A percentile compares a stretch with the other conserved stretches of the same genome.
Evolutionary conservation across 768 basidiomycete genomes (phyloP).

Genomic region (Calvatia gigantea): DNA sequence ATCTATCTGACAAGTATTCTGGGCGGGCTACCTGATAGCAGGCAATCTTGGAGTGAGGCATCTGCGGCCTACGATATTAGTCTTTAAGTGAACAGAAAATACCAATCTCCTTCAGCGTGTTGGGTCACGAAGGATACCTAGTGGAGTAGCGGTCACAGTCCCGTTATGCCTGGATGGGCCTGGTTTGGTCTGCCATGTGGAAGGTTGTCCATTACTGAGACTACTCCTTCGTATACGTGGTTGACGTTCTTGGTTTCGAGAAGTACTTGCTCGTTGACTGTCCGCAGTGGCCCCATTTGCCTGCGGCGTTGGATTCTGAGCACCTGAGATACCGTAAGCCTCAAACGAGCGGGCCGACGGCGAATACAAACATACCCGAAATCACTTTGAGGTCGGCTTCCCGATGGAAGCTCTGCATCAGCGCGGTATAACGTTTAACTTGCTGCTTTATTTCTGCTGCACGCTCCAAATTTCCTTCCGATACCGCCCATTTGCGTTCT

Average conservation of each 20-base stretch:
- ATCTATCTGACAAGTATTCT: background rate
- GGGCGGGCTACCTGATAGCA: background rate
- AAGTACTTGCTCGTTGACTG: background rate
- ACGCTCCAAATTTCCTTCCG: constrained; percentile 71
- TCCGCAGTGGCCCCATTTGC: background rate
- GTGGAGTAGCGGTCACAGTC: background rate
- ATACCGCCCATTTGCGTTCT: constrained; percentile 83
- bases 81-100: background rate
- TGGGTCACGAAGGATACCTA: background rate
- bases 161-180: constrained; percentile 1
- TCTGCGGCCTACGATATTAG: background rate
- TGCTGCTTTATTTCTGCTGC: constrained; percentile 83
- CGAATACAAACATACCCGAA: constrained; percentile 44
- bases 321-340: background rate
- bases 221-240: constrained; percentile 6
- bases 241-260: background rate
- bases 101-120: background rate
- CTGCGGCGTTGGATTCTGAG: constrained; percentile 1
- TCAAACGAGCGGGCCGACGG: background rate
- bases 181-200: background rate
- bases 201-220: background rate
- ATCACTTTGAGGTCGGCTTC: constrained; percentile 71
- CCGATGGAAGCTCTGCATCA: constrained; percentile 77
- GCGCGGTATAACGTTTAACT: constrained; percentile 72
- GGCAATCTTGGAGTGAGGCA: background rate